A percentile compares a stretch with the other conserved stretches of the same genome.
phyloP scores from a whole-genome alignment of 2,329 filamentous ascomycete genomes.

The Aspergillus eucalypticola region DNA sequence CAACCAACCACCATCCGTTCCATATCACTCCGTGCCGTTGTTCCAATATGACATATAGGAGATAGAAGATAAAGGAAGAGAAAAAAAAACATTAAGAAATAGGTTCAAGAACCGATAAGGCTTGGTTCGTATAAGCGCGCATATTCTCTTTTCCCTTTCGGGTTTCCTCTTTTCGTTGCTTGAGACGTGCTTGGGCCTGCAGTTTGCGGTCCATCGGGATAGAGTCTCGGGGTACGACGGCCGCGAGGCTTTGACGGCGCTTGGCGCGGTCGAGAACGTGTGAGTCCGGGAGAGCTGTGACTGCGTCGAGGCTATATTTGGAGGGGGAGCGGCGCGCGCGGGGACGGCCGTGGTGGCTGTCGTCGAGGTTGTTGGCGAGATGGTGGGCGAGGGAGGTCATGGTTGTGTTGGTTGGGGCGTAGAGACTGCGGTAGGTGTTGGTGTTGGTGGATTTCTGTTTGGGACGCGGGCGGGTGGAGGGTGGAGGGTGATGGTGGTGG shows the following conservation, averaged over 20 bases:
- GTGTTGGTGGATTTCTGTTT: conserved; percentile 25
- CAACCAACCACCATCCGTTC: neutral
- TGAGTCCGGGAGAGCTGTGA: conserved; percentile 24
- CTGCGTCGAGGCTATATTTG: conserved; percentile 32
- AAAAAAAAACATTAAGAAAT: neutral
- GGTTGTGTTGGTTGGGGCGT: conserved; percentile 27
- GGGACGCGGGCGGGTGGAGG: conserved; percentile 22
- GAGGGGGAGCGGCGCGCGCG: conserved; percentile 28
- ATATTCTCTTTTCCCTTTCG: conserved; percentile 39
- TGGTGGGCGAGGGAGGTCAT: conserved; percentile 29
- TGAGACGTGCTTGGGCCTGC: conserved; percentile 38
- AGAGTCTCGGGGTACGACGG: conserved; percentile 25
- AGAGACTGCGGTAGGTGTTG: conserved; percentile 26
- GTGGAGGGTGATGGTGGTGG: conserved; percentile 20
- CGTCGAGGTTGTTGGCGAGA: conserved; percentile 18
- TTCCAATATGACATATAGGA: neutral
- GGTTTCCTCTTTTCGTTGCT: conserved; percentile 28
- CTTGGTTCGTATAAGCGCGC: conserved; percentile 12
- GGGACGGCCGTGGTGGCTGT: conserved; percentile 24
- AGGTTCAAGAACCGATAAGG: conserved; percentile 6
- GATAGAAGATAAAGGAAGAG: neutral
- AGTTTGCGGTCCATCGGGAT: conserved; percentile 36
- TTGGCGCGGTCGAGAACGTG: conserved; percentile 23
- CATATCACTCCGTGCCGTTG: neutral
- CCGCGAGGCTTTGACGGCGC: conserved; percentile 24